Base-by-base conservation (phyloP, 805 yeast species). In the Candida dendrica region DNA sequence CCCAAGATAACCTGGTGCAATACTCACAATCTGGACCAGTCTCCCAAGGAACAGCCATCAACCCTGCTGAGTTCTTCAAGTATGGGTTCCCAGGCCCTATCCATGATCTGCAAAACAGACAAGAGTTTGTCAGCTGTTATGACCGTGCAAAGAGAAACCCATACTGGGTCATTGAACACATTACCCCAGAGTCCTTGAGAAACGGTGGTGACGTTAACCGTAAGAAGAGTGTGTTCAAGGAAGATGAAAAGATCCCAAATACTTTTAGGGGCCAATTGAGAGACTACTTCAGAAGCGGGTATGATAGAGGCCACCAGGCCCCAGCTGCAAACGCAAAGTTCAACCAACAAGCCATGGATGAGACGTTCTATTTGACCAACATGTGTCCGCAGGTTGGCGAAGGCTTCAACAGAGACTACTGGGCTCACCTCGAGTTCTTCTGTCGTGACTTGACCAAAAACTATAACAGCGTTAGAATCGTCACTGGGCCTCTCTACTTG, bases 301-400 rank as follows among this genome's bases (percentile, higher is more conserved):
- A 87, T 63, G 98, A 93, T 61, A 69, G 98, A 49, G 98, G 98
- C 6, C 98, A 93, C 63, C 88, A 86, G 54, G 97, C 96, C 0
- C 97, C 98, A 3, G 98, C 98, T 5, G 98, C 98, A 0, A 85
- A 93, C 61, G 97, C 98, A 20, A 89, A 87, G 59, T 93, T 79
- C 65, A 78, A 79, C 27, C 98, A 93, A 63, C 52, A 60, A 16
- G 97, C 97, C 16, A 91, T 93, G 98, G 83, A 93, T 63, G 95
- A 91, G 60, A 93, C 98, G 0, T 93, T 93, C 56, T 77, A 69
- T 48, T 67, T 93, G 52, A 82, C 95, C 6, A 93, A 93, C 63
- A 91, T 93, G 73, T 77, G 95, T 7, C 98, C 98, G 1, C 98
- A 93, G 61, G 96, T 93, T 3, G 98, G 98, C 3, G 95, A 84